phyloP scores from a whole-genome alignment of 2,329 filamentous ascomycete species.

The Colletotrichum ledebouriae region DNA sequence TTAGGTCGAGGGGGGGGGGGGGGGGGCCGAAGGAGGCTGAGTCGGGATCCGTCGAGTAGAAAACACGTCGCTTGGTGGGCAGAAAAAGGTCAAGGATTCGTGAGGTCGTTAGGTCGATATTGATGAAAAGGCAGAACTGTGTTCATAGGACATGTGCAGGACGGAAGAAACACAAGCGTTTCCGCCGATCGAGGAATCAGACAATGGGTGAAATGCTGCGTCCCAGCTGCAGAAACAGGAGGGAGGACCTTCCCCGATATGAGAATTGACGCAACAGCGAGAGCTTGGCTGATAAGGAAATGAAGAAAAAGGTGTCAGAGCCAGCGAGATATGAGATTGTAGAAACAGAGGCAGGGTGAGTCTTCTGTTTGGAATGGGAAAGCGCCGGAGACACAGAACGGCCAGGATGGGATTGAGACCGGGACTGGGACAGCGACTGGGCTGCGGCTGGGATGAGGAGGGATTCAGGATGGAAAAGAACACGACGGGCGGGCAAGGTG shows the following conservation, averaged over 20 bases:
- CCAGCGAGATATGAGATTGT: neutral
- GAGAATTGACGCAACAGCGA: conserved; percentile 15
- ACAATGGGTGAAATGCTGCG: neutral
- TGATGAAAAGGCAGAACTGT: neutral
- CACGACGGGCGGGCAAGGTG: conserved; percentile 20
- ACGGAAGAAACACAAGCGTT: conserved; percentile 16
- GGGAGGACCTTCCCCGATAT: neutral
- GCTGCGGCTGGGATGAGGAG: too few relatives aligned
- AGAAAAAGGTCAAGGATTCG: neutral
- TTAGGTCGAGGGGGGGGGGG: neutral
- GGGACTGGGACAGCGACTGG: too few relatives aligned
- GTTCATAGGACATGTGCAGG: conserved; percentile 8
- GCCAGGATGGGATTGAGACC: too few relatives aligned
- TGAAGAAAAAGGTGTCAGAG: neutral
- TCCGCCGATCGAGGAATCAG: neutral
- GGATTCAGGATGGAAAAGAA: conserved; percentile 22
- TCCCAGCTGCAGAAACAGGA: neutral
- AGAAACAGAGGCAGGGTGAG: conserved; percentile 24
- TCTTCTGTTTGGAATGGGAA: conserved; percentile 28
- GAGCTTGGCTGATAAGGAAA: conserved; percentile 33
- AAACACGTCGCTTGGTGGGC: neutral
- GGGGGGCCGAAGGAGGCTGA: conserved; percentile 31
- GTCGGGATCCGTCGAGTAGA: conserved; percentile 22
- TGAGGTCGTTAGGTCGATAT: conserved; percentile 17
- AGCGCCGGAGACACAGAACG: conserved; percentile 10